Evolutionary conservation across 257 asterid genomes (phyloP), one percentile per base, ranked within the genome.

Genomic region (Nicotiana tomentosiformis): DNA sequence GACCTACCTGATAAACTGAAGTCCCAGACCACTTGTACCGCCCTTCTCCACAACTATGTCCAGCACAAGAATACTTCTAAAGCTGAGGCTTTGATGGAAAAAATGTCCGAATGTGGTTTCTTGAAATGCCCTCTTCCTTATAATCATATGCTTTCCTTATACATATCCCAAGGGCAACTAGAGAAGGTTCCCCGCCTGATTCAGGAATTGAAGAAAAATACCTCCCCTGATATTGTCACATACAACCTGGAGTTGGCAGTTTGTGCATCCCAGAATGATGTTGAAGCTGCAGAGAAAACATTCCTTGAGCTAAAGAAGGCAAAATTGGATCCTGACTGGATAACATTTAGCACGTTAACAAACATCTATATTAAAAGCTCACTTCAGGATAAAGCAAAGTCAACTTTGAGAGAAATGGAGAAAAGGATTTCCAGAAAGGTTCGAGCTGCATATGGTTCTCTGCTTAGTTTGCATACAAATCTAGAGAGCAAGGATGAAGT

Each of bases 31-130:
- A 93, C 98, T 12, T 94, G 93, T 72, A 89, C 90, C 81, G 90
- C 98, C 57, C 99, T 96, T 89, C 98, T 96, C 83, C 98, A 94
- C 89, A 90, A 93, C 82, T 96, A 96, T 72, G 92, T 90, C 82
- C 95, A 90, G 84, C 85, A 90, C 85, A 91, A 91, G 58, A 93
- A 92, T 62, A 32, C 76, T 1, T 86, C 77, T 30, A 92, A 92
- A 80, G 98, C 99, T 0, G 98, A 93, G 89, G 95, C 95, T 30
- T 83, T 96, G 79, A 88, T 96, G 93, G 84, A 90, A 46, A 94
- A 90, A 84, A 94, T 96, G 97, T 88, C 97, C 3, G 98, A 92
- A 84, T 90, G 92, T 66, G 97, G 81, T 84, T 93, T 91, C 85
- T 80, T 96, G 90, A 90, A 86, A 53, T 80, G 88, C 81, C 87